Evolutionary conservation across 2,329 filamentous ascomycete genomes (phyloP), one percentile per base, ranked within the genome.

Genomic region (Neophaeococcomyces mojaviensis): DNA sequence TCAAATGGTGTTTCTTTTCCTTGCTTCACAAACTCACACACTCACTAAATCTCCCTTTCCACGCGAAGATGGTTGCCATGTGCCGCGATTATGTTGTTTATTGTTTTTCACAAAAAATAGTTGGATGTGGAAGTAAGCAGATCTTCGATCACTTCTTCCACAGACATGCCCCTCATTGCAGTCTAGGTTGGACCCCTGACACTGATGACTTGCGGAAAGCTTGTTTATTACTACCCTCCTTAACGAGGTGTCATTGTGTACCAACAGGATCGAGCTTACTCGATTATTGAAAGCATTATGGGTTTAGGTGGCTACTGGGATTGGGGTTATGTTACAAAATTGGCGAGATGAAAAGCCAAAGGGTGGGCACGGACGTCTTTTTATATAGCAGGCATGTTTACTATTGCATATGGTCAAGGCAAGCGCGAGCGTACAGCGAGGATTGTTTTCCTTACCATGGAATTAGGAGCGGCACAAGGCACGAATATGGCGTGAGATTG

Each of bases 201-300:
- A 57, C 55, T 57, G 55, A 57, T 55, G 53, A 55, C 54, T 55
- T 52, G 51, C 42, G 44, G 49, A 50, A 46, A 43, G 48, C 41
- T 47, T 44, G 44, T 37, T 45, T 46, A 41, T 45, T 54, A 49
- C 30, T 34, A 41, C 35, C 47, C 36, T 49, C 39, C 49, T 53
- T 48, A 46, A 57, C 49, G 51, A 57, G 53, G 55, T 57, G 55
- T 57, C 53, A 53, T 49, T 48, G 49, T 56, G 54, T 56, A 56
- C 49, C 54, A 56, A 55, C 48, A 56, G 35, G 48, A 10, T 28
- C 24, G 24, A 20, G 22, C 22, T 44, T 32, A 16, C 35, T 22
- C n/a, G 41, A 44, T 22, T 19, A 26, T 16, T 36, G 8, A 37
- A 12, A 50, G 45, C 48, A 37, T 49, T 37, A 49, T 44, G 45